These are phyloP conservation scores for Exophiala lecanii-corni DNA, from an alignment of 2,329 filamentous ascomycete species.

Conservation along the genomic window DNA sequence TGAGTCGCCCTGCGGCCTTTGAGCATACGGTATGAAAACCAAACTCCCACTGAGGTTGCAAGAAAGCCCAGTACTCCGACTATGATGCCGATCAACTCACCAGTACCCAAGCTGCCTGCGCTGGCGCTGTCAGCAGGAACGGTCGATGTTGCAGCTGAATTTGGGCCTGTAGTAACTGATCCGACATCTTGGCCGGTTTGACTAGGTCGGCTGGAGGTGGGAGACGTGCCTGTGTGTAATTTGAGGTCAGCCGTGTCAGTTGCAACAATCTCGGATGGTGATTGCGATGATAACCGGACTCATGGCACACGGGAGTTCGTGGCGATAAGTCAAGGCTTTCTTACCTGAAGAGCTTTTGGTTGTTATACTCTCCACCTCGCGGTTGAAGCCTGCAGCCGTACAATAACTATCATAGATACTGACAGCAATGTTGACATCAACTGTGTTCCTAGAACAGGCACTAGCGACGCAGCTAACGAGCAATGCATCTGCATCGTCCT, in stretches of 20 bases:
- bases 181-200: too few species aligned
- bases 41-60: neutral
- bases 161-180: too few species aligned
- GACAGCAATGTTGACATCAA: neutral
- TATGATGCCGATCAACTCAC: neutral
- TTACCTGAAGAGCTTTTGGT: neutral
- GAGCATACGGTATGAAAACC: neutral
- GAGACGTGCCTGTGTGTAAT: too few species aligned
- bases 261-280: too few species aligned
- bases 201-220: too few species aligned
- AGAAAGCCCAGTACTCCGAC: neutral
- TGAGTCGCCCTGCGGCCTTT: neutral
- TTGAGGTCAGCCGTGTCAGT: too few species aligned
- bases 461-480: neutral
- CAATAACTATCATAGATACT: constrained; percentile 1
- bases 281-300: too few species aligned
- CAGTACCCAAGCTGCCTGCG: too few species aligned
- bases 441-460: neutral
- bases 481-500: neutral
- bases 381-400: neutral
- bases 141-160: too few species aligned
- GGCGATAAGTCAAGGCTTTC: too few species aligned
- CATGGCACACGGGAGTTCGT: neutral
- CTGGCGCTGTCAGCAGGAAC: too few species aligned
- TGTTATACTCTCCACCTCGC: neutral